Percentiles rank a stretch among this genome's conserved stretches.
Conservation (phyloP, 2,329 filamentous ascomycete species). For the Fusarium pilosicola region DNA sequence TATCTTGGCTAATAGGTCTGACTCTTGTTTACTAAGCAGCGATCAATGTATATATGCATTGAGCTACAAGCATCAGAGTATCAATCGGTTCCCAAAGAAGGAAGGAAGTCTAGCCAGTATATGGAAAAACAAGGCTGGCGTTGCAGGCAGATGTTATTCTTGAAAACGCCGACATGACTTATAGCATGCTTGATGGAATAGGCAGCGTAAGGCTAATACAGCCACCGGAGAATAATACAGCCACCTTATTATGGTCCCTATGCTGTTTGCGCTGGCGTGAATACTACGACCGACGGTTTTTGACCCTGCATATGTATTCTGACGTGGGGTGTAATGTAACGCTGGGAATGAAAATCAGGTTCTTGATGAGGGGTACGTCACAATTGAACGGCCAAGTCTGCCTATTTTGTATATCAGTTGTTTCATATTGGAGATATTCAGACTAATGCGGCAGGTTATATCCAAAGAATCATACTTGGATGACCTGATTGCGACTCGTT, state of each 20-base stretch:
- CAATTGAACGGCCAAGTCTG: too few relatives aligned
- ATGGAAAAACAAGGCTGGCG: fast-evolving
- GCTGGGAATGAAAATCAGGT: too few relatives aligned
- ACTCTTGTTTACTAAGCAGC: background rate
- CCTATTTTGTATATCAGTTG: too few relatives aligned
- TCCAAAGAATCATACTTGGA: too few relatives aligned
- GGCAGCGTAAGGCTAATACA: background rate
- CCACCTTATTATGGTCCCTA: background rate
- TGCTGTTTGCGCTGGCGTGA: background rate
- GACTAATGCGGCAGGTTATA: fast-evolving
- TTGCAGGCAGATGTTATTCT: fast-evolving
- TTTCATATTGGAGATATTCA: too few relatives aligned
- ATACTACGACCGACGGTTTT: background rate
- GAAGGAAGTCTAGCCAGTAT: fast-evolving
- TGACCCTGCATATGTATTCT: background rate
- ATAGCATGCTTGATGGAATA: background rate
- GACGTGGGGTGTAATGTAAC: background rate
- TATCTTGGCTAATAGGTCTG: background rate
- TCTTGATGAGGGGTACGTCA: too few relatives aligned
- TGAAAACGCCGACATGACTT: background rate
- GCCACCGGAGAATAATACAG: background rate
- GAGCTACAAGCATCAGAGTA: fast-evolving
- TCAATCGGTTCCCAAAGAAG: too few relatives aligned
- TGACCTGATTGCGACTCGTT: too few relatives aligned
- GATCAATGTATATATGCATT: fast-evolving